A percentile compares a stretch with the other conserved stretches of the same genome.
Evolutionary conservation across 2,329 filamentous ascomycete genomes (phyloP).

Genomic region (Microdochium nivale): DNA sequence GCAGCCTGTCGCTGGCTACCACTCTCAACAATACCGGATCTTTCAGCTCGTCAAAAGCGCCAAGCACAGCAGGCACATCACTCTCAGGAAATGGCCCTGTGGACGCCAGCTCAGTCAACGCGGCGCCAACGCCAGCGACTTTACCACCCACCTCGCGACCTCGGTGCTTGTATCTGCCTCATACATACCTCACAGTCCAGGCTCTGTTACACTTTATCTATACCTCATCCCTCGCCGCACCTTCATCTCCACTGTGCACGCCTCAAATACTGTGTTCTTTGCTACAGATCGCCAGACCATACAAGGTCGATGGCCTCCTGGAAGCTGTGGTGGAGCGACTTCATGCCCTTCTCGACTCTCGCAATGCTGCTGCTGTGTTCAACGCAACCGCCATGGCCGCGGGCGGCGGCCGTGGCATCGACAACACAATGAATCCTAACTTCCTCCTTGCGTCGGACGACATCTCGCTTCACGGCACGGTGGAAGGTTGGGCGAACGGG

Average conservation of each 20-base stretch:
- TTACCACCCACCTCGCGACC: constrained; percentile 61
- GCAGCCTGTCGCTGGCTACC: constrained; percentile 36
- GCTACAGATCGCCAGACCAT: constrained; percentile 85
- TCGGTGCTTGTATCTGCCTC: constrained; percentile 83
- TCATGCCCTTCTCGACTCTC: constrained; percentile 80
- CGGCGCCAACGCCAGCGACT: constrained; percentile 46
- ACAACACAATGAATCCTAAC: constrained; percentile 55
- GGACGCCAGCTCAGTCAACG: constrained; percentile 41
- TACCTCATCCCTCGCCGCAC: constrained; percentile 76
- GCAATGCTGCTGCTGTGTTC: constrained; percentile 94
- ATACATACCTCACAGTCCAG: constrained; percentile 82
- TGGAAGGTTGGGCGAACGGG: constrained; percentile 11
- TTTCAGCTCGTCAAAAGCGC: constrained; percentile 28
- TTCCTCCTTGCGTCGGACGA: constrained; percentile 45
- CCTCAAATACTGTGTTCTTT: constrained; percentile 94
- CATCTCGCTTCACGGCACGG: constrained; percentile 14
- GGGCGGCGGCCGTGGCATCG: constrained; percentile 78
- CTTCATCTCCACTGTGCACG: constrained; percentile 71
- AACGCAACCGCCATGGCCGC: constrained; percentile 98
- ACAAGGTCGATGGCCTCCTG: constrained; percentile 83
- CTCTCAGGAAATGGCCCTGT: constrained; percentile 28
- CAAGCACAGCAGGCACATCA: constrained; percentile 35
- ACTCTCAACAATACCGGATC: constrained; percentile 25
- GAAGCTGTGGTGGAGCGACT: constrained; percentile 89
- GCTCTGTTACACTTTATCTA: constrained; percentile 90